Conservation (phyloP, 441 rosid genomes). For the Erodium moschatum region DNA sequence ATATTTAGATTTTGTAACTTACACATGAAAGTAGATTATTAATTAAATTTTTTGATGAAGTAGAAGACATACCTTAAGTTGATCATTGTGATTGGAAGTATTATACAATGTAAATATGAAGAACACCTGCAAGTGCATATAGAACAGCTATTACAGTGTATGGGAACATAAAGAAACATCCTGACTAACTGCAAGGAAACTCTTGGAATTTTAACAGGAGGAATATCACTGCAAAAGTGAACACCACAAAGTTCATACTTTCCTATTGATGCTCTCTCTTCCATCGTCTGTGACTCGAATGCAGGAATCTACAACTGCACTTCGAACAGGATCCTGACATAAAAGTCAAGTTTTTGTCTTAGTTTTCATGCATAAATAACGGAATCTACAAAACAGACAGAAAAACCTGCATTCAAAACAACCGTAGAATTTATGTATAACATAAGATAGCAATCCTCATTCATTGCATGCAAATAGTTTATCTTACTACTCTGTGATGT, state of each 20-base stretch:
- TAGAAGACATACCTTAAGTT: slow-evolving; percentile 74
- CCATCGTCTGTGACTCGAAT: slow-evolving; percentile 95
- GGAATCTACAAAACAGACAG: slow-evolving; percentile 12
- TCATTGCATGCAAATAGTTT: neutral
- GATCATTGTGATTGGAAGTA: slow-evolving; percentile 79
- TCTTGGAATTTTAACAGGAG: slow-evolving; percentile 14
- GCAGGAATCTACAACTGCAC: slow-evolving; percentile 75
- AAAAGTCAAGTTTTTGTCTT: slow-evolving; percentile 15
- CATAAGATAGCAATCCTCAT: neutral
- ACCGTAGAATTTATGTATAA: neutral
- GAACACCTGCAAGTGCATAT: slow-evolving; percentile 54
- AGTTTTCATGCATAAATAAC: slow-evolving; percentile 6
- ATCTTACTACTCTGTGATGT: neutral
- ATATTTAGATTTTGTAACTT: slow-evolving; percentile 28
- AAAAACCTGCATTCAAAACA: neutral
- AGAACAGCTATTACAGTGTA: slow-evolving; percentile 16
- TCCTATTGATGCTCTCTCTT: slow-evolving; percentile 83
- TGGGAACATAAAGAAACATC: neutral
- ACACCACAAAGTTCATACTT: slow-evolving; percentile 33
- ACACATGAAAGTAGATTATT: slow-evolving; percentile 23
- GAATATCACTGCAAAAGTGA: neutral
- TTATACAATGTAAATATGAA: slow-evolving; percentile 82
- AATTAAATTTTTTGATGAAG: slow-evolving; percentile 11
- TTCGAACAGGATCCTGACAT: slow-evolving; percentile 63
- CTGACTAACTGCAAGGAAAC: slow-evolving; percentile 1